A percentile compares a stretch with the other conserved stretches of the same genome.
Evolutionary conservation across 257 asterid genomes (phyloP).

Genomic region (Primulina tabacum): DNA sequence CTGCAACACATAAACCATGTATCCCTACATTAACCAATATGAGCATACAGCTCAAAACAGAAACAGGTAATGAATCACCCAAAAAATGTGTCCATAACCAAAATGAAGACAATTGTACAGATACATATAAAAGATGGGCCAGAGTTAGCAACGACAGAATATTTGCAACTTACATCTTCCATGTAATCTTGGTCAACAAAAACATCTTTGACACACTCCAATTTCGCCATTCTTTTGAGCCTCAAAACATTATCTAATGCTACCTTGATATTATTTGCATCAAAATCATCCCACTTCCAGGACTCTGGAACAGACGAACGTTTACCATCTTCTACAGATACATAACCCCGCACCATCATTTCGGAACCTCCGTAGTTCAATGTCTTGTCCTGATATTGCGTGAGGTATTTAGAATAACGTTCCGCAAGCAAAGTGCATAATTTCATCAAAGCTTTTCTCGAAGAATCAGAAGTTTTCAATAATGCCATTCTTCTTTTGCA

Average conservation of each 20-base stretch:
- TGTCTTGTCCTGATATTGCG: slow-evolving; percentile 46
- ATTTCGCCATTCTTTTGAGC: slow-evolving; percentile 50
- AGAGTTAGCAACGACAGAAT: slow-evolving; percentile 4
- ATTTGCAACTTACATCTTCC: slow-evolving; percentile 46
- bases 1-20: slow-evolving; percentile 15
- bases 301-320: slow-evolving; percentile 24
- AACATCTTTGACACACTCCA: slow-evolving; percentile 36
- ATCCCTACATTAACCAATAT: slow-evolving; percentile 23
- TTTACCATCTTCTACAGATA: slow-evolving; percentile 27
- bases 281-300: slow-evolving; percentile 76
- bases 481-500: slow-evolving; percentile 86
- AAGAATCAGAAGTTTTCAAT: slow-evolving; percentile 45
- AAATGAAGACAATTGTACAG: slow-evolving; percentile 11
- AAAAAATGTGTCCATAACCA: background rate
- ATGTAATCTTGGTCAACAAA: slow-evolving; percentile 33
- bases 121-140: slow-evolving; percentile 15
- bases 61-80: slow-evolving; percentile 16
- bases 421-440: slow-evolving; percentile 67
- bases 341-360: slow-evolving; percentile 34
- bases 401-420: slow-evolving; percentile 59
- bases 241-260: slow-evolving; percentile 66
- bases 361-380: slow-evolving; percentile 36
- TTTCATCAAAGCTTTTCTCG: slow-evolving; percentile 66
- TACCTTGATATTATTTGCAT: slow-evolving; percentile 49
- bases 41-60: slow-evolving; percentile 16